Evolutionary conservation across 345 rosid genomes (phyloP), one percentile per base, ranked within the genome.

Genomic region (Stellera chamaejasme): DNA sequence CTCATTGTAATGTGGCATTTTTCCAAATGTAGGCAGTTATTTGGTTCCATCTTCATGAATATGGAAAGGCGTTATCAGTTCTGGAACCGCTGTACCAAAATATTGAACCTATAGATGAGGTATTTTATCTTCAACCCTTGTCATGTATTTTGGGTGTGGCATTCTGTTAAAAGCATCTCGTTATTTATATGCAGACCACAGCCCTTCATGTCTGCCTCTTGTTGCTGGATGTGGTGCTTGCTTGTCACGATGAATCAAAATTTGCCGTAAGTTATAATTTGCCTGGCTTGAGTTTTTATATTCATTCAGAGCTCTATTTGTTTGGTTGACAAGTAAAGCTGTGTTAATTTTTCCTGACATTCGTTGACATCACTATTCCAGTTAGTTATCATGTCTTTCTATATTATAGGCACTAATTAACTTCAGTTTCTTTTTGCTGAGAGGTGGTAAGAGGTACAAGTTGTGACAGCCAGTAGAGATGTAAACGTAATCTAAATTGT

Each of bases 21-120:
- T 10, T 57, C 63, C 69, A 32, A 32, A 42, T 73, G 48, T 66
- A 94, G 99, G 97, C 97, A 4, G 69, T 83, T 69, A 74, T 78
- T 50, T 94, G 95, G 95, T 90, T 83, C 69, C 96, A 94, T 68
- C 95, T 87, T 62, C 85, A 82, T 61, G 93, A 94, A 67, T 85
- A 82, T 73, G 55, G 75, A 25, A 89, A 90, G 77, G 85, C 95
- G 11, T 71, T 85, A 59, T 83, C 95, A 25, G 69, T 85, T 72
- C 67, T 94, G 56, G 83, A 82, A 68, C 96, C 95, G 27, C 51
- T 94, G 59, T 87, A 75, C 70, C 79, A 66, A 62, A 94, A 87
- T 58, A 90, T 94, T 14, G 76, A 69, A 63, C 88, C 90, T 8
- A 78, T 94, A 43, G 95, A 94, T 14, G 96, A 94, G 97, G 99